Conservation (phyloP, 208 protist genomes). For the Trypanosoma boissoni region DNA sequence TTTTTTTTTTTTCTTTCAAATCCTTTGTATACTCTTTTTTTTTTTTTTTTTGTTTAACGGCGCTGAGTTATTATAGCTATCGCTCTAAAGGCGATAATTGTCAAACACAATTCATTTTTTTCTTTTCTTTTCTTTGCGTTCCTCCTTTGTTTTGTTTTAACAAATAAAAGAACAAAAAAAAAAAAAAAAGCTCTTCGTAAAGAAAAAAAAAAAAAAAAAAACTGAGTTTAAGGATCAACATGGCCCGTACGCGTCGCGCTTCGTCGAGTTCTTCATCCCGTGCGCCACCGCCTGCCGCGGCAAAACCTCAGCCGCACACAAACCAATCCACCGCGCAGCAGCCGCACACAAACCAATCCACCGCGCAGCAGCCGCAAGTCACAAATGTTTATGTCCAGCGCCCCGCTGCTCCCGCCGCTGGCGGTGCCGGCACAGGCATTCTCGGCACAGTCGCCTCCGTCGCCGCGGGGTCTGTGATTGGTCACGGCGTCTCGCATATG, state of each 20-base stretch:
- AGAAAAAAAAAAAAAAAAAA: constrained; percentile 18
- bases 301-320: constrained; percentile 1
- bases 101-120: too few species aligned
- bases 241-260: constrained; percentile 63
- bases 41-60: too few species aligned
- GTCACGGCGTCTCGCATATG: constrained; percentile 88
- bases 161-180: too few species aligned
- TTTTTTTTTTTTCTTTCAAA: constrained; percentile 19
- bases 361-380: constrained; percentile 33
- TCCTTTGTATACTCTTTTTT: constrained; percentile 6
- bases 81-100: too few species aligned
- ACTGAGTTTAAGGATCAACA: constrained; percentile 10
- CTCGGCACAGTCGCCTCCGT: constrained; percentile 83
- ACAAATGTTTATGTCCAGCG: constrained; percentile 82
- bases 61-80: too few species aligned
- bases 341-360: neutral
- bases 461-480: constrained; percentile 76
- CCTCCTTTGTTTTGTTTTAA: too few species aligned
- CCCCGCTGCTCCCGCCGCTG: constrained; percentile 25
- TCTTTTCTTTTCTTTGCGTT: too few species aligned
- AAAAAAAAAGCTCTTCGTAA: constrained; percentile 18
- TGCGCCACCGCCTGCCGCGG: constrained; percentile 7
- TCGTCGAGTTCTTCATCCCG: constrained; percentile 16
- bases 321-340: neutral
- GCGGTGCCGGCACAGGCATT: constrained; percentile 57